These are phyloP conservation scores for Brassica juncea DNA, from an alignment of 345 rosid species.

Conservation along the genomic window DNA sequence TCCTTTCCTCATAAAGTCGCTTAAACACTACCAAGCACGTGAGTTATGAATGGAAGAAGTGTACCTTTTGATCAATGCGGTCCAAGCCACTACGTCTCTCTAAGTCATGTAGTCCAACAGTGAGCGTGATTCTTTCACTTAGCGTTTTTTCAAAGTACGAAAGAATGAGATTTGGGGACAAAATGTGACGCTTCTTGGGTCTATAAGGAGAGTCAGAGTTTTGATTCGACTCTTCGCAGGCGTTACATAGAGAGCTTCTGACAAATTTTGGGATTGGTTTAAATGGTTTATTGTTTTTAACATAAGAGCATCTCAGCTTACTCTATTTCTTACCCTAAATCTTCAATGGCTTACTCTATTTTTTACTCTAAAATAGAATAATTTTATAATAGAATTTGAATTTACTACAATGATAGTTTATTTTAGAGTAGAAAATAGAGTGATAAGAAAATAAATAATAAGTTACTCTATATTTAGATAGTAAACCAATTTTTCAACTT, in stretches of 20 bases:
- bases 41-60: conserved; percentile 41
- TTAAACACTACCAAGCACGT: conserved; percentile 61
- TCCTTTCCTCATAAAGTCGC: conserved; percentile 52
- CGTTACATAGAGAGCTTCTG: conserved; percentile 45
- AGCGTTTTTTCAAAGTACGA: conserved; percentile 57
- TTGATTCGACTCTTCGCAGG: conserved; percentile 26
- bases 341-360: too few species aligned
- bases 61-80: conserved; percentile 4
- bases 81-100: conserved; percentile 33
- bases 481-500: too few species aligned
- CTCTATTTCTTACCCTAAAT: too few species aligned
- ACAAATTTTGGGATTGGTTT: conserved; percentile 45
- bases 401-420: too few species aligned
- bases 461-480: too few species aligned
- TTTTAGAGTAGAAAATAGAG: too few species aligned
- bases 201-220: conserved; percentile 31
- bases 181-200: conserved; percentile 54
- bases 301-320: too few species aligned
- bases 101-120: conserved; percentile 42
- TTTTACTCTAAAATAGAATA: too few species aligned
- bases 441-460: too few species aligned
- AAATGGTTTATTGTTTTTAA: neutral
- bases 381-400: too few species aligned
- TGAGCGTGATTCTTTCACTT: conserved; percentile 63
- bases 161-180: conserved; percentile 64